Base-by-base conservation (phyloP, 1,284 basidiomycete genomes). In the Apiotrichum akiyoshidainum region DNA sequence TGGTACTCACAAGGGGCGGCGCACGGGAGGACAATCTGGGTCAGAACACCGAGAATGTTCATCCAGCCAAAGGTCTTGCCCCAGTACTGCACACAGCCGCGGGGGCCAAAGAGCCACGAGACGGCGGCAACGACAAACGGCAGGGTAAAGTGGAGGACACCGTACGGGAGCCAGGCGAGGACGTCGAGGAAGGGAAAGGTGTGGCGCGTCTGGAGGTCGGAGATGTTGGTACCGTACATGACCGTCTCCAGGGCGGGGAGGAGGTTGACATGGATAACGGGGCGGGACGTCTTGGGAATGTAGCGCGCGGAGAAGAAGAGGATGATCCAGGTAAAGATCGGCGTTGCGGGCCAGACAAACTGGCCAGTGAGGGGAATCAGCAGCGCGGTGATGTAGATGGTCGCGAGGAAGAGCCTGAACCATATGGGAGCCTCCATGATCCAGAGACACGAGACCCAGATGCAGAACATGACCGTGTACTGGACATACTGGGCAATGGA, bases 151-250 rank as follows among this genome's bases (percentile, higher is more conserved):
- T 99, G 95, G 17, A 88, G 81, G 46, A 98, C 85, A 19, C 96
- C 96, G 72, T 99, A 99, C 0, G 95, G 94, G 1, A 98, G 73
- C 95, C 95, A 99, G 0, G 94, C 94, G 54, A 96, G 72, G 61
- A 99, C 84, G 74, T 99, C 95, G 53, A 99, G 85, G 26, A 92
- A 68, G 4, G 93, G 90, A 70, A 96, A 90, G 3, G 94, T 97
- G 78, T 87, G 92, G 19, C 92, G 85, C 4, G 94, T 98, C 62
- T 98, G 86, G 71, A 98, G 88, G 77, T 97, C 93, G 39, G 90
- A 93, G 63, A 98, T 94, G 79, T 97, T 98, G 52, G 92, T 94
- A 12, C 95, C 95, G 75, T 96, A 98, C 34, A 96, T 82, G 35
- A 96, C 91, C 11, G 89, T 87, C 76, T 99, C 95, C 56, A 98